Evolutionary conservation across 2,329 filamentous ascomycete species (phyloP).

Genomic region (Neopestalotiopsis clavispora): DNA sequence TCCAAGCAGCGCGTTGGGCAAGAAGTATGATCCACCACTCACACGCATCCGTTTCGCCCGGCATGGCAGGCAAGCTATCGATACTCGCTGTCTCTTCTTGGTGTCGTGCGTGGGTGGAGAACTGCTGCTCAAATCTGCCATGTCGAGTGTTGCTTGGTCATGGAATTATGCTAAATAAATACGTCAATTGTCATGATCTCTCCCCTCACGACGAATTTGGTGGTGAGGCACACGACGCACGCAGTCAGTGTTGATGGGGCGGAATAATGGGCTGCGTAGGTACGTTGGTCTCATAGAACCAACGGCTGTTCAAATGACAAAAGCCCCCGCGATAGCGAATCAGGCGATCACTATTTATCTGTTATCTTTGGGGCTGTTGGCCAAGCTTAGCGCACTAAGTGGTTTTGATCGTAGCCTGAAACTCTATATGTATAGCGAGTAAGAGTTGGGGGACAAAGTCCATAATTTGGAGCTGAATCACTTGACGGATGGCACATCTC

Average conservation of each 20-base stretch:
- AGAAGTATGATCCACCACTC: not conserved
- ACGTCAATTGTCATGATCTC: too few relatives aligned
- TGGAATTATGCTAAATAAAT: too few relatives aligned
- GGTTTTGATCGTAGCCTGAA: not conserved
- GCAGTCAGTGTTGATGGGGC: not conserved
- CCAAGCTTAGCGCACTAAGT: not conserved
- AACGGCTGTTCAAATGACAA: not conserved
- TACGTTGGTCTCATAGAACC: not conserved
- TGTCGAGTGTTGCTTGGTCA: not conserved
- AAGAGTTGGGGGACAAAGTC: too few relatives aligned
- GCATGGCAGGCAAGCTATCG: not conserved
- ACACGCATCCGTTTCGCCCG: not conserved
- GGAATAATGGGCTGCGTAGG: not conserved
- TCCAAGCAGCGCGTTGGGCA: not conserved
- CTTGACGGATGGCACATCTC: too few relatives aligned
- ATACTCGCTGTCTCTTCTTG: not conserved
- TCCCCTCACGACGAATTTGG: too few relatives aligned
- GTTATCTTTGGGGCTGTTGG: not conserved
- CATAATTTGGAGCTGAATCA: too few relatives aligned
- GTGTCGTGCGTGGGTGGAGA: not conserved
- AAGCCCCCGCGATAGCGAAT: not conserved
- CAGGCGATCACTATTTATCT: not conserved
- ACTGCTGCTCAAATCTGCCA: not conserved
- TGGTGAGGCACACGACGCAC: not conserved
- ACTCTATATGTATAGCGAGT: not conserved